A percentile compares a stretch with the other conserved stretches of the same genome.
Evolutionary conservation across 2,329 filamentous ascomycete species (phyloP).

Genomic region (Zasmidium angulare): DNA sequence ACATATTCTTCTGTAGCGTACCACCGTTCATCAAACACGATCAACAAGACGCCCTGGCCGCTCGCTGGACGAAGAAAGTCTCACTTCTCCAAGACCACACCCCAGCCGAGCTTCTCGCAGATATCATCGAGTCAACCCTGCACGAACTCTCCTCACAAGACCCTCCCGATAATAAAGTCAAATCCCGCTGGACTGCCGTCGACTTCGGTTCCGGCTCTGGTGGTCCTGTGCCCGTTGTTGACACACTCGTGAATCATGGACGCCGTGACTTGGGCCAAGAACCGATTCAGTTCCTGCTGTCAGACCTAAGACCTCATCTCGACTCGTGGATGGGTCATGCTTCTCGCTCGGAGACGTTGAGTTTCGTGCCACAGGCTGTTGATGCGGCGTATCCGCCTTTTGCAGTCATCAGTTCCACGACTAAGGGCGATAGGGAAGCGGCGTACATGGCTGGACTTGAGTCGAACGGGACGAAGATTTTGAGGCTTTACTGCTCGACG

Average conservation of each 20-base stretch:
- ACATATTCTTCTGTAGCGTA: conserved; percentile 52
- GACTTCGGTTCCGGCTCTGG: conserved; percentile 77
- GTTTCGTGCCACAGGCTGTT: conserved; percentile 60
- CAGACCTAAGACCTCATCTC: conserved; percentile 42
- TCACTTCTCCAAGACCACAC: conserved; percentile 59
- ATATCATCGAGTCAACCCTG: conserved; percentile 49
- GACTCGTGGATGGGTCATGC: conserved; percentile 36
- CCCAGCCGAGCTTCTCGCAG: conserved; percentile 62
- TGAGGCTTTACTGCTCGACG: conserved; percentile 70
- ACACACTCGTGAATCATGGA: conserved; percentile 32
- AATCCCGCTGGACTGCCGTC: conserved; percentile 65
- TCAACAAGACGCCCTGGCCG: conserved; percentile 64
- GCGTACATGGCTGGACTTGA: conserved; percentile 12
- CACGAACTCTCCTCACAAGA: conserved; percentile 11
- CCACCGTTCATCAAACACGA: conserved; percentile 63
- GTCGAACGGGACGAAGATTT: conserved; percentile 44
- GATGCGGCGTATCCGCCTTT: conserved; percentile 63
- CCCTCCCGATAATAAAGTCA: conserved; percentile 11
- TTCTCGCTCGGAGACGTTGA: conserved; percentile 48
- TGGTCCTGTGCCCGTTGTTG: conserved; percentile 48
- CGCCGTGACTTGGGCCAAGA: conserved; percentile 19
- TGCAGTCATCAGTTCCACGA: conserved; percentile 42
- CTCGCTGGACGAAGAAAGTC: conserved; percentile 61
- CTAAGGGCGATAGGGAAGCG: conserved; percentile 34
- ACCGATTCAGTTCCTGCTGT: conserved; percentile 40